A percentile compares a stretch with the other conserved stretches of the same genome.
Conservation (phyloP, 2,329 filamentous ascomycete genomes). For the Venturia oleaginea region DNA sequence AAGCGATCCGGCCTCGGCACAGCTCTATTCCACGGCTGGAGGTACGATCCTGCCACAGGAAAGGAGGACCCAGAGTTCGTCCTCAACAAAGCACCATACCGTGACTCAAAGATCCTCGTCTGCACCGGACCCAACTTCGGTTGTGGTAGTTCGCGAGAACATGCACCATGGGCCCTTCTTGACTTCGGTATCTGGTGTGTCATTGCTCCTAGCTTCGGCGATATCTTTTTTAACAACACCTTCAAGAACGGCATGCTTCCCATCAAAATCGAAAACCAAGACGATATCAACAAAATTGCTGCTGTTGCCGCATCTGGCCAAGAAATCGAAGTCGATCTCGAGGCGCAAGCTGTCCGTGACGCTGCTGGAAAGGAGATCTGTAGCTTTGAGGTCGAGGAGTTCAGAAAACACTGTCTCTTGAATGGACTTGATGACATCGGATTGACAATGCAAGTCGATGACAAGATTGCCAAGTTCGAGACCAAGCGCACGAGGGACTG, state of each 20-base stretch:
- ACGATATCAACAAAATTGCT: constrained; percentile 59
- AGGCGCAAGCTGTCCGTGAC: constrained; percentile 73
- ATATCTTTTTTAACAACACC: constrained; percentile 99
- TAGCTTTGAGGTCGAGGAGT: constrained; percentile 80
- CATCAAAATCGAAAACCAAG: constrained; percentile 61
- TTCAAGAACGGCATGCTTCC: constrained; percentile 99
- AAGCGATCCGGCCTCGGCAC: constrained; percentile 89
- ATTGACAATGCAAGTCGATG: constrained; percentile 82
- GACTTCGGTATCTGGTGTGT: constrained; percentile 94
- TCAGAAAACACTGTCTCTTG: constrained; percentile 86
- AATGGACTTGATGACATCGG: constrained; percentile 96
- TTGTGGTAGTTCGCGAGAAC: constrained; percentile 85
- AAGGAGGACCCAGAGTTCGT: constrained; percentile 73
- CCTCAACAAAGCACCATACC: constrained; percentile 84
- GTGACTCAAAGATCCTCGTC: constrained; percentile 77
- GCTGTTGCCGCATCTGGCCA: constrained; percentile 68
- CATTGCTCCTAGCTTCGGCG: constrained; percentile 78
- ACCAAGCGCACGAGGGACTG: constrained; percentile 64
- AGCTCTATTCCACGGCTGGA: constrained; percentile 78
- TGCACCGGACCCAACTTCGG: constrained; percentile 92
- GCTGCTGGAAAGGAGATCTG: constrained; percentile 64
- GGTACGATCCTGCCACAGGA: constrained; percentile 62
- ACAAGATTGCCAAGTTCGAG: constrained; percentile 82
- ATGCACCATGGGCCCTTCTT: constrained; percentile 92
- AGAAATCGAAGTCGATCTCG: constrained; percentile 84